A percentile compares a stretch with the other conserved stretches of the same genome.
Conservation (phyloP, 2,329 filamentous ascomycete species). For the Curvularia hawaiiensis region DNA sequence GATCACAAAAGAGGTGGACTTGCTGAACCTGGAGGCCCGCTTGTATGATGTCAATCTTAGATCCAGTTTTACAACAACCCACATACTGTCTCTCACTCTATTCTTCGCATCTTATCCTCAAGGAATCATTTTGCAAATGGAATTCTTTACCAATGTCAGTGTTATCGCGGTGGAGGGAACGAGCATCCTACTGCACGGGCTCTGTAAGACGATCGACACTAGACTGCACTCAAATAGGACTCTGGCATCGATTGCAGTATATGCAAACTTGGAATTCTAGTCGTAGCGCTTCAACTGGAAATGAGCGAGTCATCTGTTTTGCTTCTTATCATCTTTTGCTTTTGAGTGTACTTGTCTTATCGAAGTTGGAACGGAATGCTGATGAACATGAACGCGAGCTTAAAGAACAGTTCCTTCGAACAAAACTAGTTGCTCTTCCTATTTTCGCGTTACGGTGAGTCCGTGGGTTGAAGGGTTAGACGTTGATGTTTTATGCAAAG, state of each 20-base stretch:
- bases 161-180: background rate
- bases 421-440: too few relatives aligned
- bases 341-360: background rate
- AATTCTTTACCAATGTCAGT: background rate
- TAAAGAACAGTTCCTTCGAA: background rate
- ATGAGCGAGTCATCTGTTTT: background rate
- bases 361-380: background rate
- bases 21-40: too few relatives aligned
- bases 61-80: too few relatives aligned
- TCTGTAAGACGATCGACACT: background rate
- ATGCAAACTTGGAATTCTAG: background rate
- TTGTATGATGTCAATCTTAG: too few relatives aligned
- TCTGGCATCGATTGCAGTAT: background rate
- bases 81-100: too few relatives aligned
- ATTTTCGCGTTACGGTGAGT: background rate
- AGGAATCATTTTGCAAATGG: background rate
- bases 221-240: background rate
- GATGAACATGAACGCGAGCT: background rate
- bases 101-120: too few relatives aligned
- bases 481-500: background rate
- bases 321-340: background rate
- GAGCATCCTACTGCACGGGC: background rate
- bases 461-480: background rate
- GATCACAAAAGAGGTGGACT: too few relatives aligned
- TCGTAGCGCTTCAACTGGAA: background rate